A percentile compares a stretch with the other conserved stretches of the same genome.
Conservation (phyloP, 345 rosid species). For the Boechera retrofracta region DNA sequence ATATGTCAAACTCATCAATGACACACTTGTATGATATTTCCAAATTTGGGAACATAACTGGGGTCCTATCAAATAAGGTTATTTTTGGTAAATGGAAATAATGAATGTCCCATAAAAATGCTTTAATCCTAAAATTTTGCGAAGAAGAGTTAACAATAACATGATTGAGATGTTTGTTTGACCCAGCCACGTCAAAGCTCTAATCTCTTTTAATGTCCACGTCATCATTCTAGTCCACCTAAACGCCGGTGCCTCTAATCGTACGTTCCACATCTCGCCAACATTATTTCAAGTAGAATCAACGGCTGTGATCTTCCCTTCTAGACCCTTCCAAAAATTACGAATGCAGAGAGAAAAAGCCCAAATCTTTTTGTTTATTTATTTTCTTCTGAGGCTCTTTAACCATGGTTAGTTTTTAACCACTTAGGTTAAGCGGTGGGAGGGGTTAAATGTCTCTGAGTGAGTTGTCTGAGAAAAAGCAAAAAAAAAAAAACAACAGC, state of each 20-base stretch:
- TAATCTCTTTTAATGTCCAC: conserved; percentile 54
- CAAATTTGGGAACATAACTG: conserved; percentile 19
- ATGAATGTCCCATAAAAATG: not conserved
- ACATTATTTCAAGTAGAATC: conserved; percentile 45
- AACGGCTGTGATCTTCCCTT: conserved; percentile 51
- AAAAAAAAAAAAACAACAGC: conserved; percentile 13
- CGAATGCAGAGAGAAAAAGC: conserved; percentile 2
- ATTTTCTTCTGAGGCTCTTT: not conserved
- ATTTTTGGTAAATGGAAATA: conserved; percentile 9
- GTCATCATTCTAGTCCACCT: conserved; percentile 38
- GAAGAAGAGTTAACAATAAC: not conserved
- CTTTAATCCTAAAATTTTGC: conserved; percentile 30
- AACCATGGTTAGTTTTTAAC: conserved; percentile 45
- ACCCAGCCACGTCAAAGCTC: conserved; percentile 56
- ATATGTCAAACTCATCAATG: conserved; percentile 12
- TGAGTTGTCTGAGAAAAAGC: conserved; percentile 13
- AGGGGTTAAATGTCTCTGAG: conserved; percentile 39
- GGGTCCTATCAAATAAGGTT: conserved; percentile 2
- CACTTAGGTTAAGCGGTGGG: conserved; percentile 36
- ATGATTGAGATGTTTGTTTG: conserved; percentile 43
- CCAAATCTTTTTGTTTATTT: not conserved
- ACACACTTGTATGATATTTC: conserved; percentile 22
- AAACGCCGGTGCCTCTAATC: conserved; percentile 39
- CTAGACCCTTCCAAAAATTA: conserved; percentile 59
- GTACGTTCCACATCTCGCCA: conserved; percentile 43